These are phyloP conservation scores for Fusarium sp. DNA, from an alignment of 2,329 filamentous ascomycete species.

Conservation along the genomic window DNA sequence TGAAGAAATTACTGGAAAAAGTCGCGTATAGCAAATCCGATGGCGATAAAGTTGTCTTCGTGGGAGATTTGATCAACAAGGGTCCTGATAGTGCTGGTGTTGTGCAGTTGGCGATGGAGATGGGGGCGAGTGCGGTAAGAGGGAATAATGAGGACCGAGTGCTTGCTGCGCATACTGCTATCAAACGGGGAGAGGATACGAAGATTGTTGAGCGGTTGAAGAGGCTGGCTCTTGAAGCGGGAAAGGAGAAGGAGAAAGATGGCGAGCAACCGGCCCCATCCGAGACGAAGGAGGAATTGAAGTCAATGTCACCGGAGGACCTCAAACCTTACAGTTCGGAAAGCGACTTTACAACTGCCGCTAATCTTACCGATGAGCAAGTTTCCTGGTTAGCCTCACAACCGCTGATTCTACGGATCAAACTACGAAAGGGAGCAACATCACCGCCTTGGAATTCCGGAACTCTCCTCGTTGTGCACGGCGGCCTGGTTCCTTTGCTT, in stretches of 20 bases:
- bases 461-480: constrained; percentile 75
- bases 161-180: constrained; percentile 59
- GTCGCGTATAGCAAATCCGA: constrained; percentile 65
- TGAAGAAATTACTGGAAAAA: constrained; percentile 72
- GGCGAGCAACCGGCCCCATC: not conserved
- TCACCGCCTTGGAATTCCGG: constrained; percentile 35
- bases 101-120: constrained; percentile 75
- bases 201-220: not conserved
- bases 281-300: not conserved
- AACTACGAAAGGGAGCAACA: not conserved
- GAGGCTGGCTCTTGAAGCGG: not conserved
- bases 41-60: constrained; percentile 76
- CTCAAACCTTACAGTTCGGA: constrained; percentile 32
- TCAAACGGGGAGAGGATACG: not conserved
- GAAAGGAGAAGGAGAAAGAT: not conserved
- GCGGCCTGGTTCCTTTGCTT: constrained; percentile 79
- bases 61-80: constrained; percentile 83
- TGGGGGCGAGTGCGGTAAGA: constrained; percentile 80
- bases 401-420: constrained; percentile 32
- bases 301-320: not conserved
- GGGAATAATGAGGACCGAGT: constrained; percentile 91
- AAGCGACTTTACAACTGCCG: constrained; percentile 34
- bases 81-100: constrained; percentile 84
- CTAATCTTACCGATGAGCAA: constrained; percentile 15
- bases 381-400: constrained; percentile 27